A percentile compares a stretch with the other conserved stretches of the same genome.
phyloP scores from a whole-genome alignment of 768 basidiomycete genomes.

The Mycena indigotica region DNA sequence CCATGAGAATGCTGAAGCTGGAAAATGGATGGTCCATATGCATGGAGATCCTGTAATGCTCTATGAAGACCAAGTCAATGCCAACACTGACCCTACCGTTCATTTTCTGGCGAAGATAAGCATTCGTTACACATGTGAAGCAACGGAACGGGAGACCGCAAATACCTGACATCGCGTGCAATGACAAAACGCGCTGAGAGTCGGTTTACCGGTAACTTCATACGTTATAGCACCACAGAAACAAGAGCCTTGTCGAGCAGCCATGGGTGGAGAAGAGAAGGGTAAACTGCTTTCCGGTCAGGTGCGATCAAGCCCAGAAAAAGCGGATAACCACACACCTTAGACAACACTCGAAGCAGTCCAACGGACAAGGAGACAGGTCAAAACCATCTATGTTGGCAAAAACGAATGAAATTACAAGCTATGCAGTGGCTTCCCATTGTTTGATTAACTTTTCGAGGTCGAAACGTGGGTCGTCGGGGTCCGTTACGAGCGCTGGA shows the following conservation, averaged over 20 bases:
- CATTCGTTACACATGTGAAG: neutral
- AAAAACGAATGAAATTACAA: conserved; percentile 16
- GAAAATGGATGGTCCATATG: conserved; percentile 62
- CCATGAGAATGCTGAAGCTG: conserved; percentile 55
- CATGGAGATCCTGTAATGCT: conserved; percentile 55
- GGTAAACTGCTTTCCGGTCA: neutral
- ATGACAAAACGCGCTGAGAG: conserved; percentile 66
- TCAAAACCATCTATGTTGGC: conserved; percentile 17
- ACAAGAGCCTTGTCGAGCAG: conserved; percentile 50
- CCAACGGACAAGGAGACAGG: neutral
- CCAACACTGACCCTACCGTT: conserved; percentile 40
- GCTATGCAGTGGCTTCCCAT: conserved; percentile 49
- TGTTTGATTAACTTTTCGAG: conserved; percentile 84
- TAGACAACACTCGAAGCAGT: neutral
- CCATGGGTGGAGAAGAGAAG: conserved; percentile 5
- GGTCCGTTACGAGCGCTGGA: conserved; percentile 64
- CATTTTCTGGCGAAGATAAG: conserved; percentile 25
- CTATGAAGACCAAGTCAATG: conserved; percentile 2
- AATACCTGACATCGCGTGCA: conserved; percentile 66
- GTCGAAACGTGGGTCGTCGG: conserved; percentile 95
- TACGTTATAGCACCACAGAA: conserved; percentile 60
- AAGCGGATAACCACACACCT: neutral
- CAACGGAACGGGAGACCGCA: neutral
- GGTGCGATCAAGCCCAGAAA: neutral
- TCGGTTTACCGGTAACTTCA: conserved; percentile 47